Conservation (phyloP, 768 basidiomycete genomes). For the Russula griseocarnosa region DNA sequence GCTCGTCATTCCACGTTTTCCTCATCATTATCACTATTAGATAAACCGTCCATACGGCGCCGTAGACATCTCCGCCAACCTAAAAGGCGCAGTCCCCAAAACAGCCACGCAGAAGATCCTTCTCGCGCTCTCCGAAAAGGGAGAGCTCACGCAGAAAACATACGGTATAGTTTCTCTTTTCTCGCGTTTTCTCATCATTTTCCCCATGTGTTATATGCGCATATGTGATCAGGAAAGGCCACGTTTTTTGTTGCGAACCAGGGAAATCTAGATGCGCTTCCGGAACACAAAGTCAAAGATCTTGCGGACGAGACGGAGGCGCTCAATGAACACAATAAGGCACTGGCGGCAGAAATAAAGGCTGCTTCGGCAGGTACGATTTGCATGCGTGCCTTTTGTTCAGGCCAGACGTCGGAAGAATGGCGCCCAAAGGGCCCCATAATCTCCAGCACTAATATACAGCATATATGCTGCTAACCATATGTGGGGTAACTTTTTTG, state of each 20-base stretch:
- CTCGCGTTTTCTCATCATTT: background rate
- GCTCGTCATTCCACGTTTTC: constrained; percentile 33
- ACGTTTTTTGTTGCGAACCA: constrained; percentile 87
- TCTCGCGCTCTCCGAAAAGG: constrained; percentile 76
- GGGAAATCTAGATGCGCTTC: constrained; percentile 60
- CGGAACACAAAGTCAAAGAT: constrained; percentile 53
- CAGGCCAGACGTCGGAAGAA: background rate
- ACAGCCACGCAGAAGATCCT: constrained; percentile 82
- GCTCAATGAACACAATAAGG: constrained; percentile 58
- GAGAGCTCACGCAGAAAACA: constrained; percentile 72
- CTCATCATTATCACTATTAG: constrained; percentile 37
- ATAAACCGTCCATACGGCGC: constrained; percentile 94
- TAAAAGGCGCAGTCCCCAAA: constrained; percentile 86
- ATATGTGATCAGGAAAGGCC: constrained; percentile 58
- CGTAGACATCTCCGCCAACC: constrained; percentile 85
- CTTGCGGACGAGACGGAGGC: constrained; percentile 58
- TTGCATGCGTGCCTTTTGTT: background rate
- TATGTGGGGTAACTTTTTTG: background rate
- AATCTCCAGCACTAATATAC: background rate
- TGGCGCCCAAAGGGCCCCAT: background rate
- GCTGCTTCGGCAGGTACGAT: constrained; percentile 43
- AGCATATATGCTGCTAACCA: constrained; percentile 17
- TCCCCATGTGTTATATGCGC: background rate
- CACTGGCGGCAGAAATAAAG: constrained; percentile 49
- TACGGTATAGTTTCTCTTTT: constrained; percentile 53